These are phyloP conservation scores for Glarea lozoyensis DNA, from an alignment of 495 filamentous ascomycete species.

Conservation along the genomic window DNA sequence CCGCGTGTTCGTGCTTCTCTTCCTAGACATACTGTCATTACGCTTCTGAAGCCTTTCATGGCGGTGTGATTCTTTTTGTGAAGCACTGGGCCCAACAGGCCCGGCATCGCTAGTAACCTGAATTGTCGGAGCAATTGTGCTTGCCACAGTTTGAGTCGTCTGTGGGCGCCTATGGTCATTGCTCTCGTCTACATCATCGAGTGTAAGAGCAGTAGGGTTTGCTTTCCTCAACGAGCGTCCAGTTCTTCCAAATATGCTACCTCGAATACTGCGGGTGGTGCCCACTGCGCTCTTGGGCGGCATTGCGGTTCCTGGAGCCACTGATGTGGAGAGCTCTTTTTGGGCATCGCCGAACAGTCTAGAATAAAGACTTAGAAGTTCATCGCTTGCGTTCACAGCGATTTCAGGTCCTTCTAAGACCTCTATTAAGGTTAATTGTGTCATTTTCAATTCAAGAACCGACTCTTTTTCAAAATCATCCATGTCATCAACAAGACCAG, in stretches of 20 bases:
- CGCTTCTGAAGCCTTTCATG: constrained; percentile 39
- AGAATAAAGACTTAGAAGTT: constrained; percentile 73
- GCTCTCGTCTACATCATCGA: constrained; percentile 21
- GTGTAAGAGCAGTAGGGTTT: constrained; percentile 21
- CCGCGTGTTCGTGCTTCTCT: constrained; percentile 1
- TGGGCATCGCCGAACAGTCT: constrained; percentile 59
- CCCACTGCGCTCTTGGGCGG: constrained; percentile 63
- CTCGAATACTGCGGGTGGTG: constrained; percentile 61
- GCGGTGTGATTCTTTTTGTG: constrained; percentile 13
- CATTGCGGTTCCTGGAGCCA: constrained; percentile 20
- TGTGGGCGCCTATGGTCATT: constrained; percentile 31
- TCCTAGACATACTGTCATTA: constrained; percentile 22
- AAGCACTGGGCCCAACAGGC: constrained; percentile 2
- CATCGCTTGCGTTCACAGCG: constrained; percentile 74
- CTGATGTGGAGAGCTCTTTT: constrained; percentile 7
- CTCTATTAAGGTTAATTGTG: constrained; percentile 78
- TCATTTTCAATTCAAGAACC: constrained; percentile 89
- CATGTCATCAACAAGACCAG: constrained; percentile 61
- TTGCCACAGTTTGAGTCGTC: constrained; percentile 32
- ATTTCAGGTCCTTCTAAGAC: constrained; percentile 69
- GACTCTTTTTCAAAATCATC: constrained; percentile 68
- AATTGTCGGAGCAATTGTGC: constrained; percentile 34
- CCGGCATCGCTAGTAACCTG: constrained; percentile 38
- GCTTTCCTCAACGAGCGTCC: constrained; percentile 28
- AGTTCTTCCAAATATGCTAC: constrained; percentile 61